A percentile compares a stretch with the other conserved stretches of the same genome.
Evolutionary conservation across 306 rosid species (phyloP).

Genomic region (Vachellia collinsii): DNA sequence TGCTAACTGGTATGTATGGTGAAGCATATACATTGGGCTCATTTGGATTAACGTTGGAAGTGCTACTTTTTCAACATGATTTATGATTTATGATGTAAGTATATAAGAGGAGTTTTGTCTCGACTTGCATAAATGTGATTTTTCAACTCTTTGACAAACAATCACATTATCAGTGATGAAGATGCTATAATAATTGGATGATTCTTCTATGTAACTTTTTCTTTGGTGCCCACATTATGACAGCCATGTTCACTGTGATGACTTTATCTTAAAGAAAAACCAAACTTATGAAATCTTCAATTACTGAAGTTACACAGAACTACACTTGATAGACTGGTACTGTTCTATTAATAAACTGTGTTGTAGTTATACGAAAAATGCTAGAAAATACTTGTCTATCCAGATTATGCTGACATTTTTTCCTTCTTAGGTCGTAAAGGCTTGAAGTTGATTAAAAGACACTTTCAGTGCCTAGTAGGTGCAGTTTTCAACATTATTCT

Average conservation of each 20-base stretch:
- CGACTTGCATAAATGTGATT: too few species aligned
- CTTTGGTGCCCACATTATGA: conserved; percentile 11
- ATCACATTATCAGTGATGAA: not conserved
- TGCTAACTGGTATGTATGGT: conserved; percentile 9
- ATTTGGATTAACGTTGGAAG: too few species aligned
- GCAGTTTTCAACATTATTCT: conserved; percentile 70
- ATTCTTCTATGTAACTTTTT: not conserved
- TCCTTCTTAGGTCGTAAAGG: conserved; percentile 63
- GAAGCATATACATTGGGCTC: not conserved
- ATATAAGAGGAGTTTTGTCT: too few species aligned
- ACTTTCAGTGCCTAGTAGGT: conserved; percentile 66
- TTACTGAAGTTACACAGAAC: conserved; percentile 16
- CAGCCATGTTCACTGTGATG: conserved; percentile 8
- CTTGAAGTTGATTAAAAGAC: conserved; percentile 76
- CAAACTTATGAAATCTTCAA: not conserved
- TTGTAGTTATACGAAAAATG: conserved; percentile 15
- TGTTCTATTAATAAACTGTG: conserved; percentile 29
- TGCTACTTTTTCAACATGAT: too few species aligned
- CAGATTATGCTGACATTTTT: conserved; percentile 39
- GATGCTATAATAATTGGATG: not conserved
- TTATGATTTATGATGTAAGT: too few species aligned
- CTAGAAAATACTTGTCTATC: conserved; percentile 19
- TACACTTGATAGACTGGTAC: conserved; percentile 19
- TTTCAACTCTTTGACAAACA: too few species aligned
- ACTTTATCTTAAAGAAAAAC: not conserved